phyloP scores from a whole-genome alignment of 768 basidiomycete species.

The Termitomyces sp. region DNA sequence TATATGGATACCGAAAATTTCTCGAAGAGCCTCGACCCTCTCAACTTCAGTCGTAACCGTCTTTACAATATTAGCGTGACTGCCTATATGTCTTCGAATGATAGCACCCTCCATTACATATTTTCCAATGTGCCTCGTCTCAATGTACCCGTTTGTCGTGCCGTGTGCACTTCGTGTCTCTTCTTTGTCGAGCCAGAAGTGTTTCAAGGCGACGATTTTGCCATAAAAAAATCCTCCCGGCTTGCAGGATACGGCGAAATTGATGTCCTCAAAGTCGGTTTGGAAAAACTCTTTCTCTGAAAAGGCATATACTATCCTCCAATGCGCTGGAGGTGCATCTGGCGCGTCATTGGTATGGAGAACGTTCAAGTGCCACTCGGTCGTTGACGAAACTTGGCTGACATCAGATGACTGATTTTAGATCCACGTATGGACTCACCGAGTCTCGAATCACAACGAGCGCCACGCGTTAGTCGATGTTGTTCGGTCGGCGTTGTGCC shows the following conservation, averaged over 20 bases:
- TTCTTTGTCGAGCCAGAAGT: constrained; percentile 5
- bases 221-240: constrained; percentile 6
- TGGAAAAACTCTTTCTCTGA: constrained; percentile 7
- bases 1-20: constrained; percentile 10
- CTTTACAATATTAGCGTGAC: constrained; percentile 1
- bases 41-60: constrained; percentile 5
- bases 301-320: constrained; percentile 10
- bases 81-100: constrained; percentile 8
- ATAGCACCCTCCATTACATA: constrained; percentile 7
- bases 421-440: neutral
- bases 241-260: constrained; percentile 4
- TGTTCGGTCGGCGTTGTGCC: constrained; percentile 9
- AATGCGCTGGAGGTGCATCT: neutral
- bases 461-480: constrained; percentile 7
- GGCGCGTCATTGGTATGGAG: constrained; percentile 5
- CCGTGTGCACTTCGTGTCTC: neutral
- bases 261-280: constrained; percentile 7
- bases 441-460: constrained; percentile 7
- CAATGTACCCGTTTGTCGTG: neutral
- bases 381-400: neutral
- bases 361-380: constrained; percentile 8
- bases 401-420: neutral
- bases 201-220: constrained; percentile 7
- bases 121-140: constrained; percentile 2
- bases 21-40: constrained; percentile 5